Evolutionary conservation across 192 early-diverging fungal genomes (phyloP), one percentile per base, ranked within the genome.

Genomic region (Mortierella alpina): DNA sequence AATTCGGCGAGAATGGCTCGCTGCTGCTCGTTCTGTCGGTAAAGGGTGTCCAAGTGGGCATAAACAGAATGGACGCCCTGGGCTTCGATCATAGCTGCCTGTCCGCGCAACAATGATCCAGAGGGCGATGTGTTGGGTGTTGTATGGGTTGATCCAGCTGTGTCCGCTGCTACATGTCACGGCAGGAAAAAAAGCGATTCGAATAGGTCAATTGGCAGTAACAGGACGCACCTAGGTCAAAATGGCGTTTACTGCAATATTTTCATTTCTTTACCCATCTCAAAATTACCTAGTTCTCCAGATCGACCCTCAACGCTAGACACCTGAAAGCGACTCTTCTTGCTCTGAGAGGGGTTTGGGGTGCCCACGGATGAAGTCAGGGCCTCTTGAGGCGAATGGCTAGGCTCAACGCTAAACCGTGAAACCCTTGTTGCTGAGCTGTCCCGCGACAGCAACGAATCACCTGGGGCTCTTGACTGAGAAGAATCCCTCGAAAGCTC

Each of bases 11-110:
- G 41, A 11, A 85, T 65, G 15, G 20, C 63, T 6, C 75, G 83
- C 49, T 85, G 84, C 1, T 57, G 60, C 41, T 87, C 86, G 22
- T 82, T 87, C 39, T 87, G 86, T 51, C 83, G 73, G 8, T 84
- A 59, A 5, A 87, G 48, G 1, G 64, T 49, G 14, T 84, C 74
- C 63, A 87, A 53, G 14, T 85, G 86, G 3, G 53, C 47, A 54
- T 47, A 12, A 14, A 63, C 41, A 4, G 48, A 63, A 56, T 60
- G 60, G 14, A 17, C 40, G 41, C 64, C 57, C 17, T 41, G 59
- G 20, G 57, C 59, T 6, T 71, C 69, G 13, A 70, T 52, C n/a
- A 49, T 59, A 48, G 63, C 47, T 11, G 45, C 67, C 76, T 83
- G 80, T 39, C 68, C 84, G 9, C 84, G 70, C 57, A 73, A 61